Conservation (phyloP, 1,284 basidiomycete species). For the Malassezia sp. region DNA sequence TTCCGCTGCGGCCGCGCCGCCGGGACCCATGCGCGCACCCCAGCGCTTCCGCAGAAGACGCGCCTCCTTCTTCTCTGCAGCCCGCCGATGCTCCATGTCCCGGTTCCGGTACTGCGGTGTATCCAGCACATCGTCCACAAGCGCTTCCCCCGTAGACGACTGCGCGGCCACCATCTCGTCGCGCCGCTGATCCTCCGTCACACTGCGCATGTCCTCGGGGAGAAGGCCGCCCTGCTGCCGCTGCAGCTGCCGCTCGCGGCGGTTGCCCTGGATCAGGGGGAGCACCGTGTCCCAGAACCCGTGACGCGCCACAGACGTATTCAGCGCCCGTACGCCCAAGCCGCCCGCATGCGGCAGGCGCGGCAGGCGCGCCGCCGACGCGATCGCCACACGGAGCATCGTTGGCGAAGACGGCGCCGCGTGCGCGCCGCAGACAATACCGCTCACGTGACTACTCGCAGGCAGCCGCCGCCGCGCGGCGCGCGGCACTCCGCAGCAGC, state of each 20-base stretch:
- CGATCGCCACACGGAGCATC: constrained; percentile 9
- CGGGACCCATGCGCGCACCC: constrained; percentile 25
- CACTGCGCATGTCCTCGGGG: constrained; percentile 24
- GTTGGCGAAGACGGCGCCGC: neutral
- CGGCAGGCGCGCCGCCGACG: constrained; percentile 7
- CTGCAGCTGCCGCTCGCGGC: constrained; percentile 17
- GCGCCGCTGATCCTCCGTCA: constrained; percentile 22
- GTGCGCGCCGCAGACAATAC: too few relatives aligned
- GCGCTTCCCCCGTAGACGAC: constrained; percentile 30
- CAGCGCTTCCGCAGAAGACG: constrained; percentile 34
- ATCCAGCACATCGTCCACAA: constrained; percentile 29
- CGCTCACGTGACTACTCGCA: too few relatives aligned
- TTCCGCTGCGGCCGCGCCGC: constrained; percentile 48
- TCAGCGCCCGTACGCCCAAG: neutral
- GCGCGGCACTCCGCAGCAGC: too few relatives aligned
- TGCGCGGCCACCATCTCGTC: constrained; percentile 30
- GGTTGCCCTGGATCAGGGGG: constrained; percentile 16
- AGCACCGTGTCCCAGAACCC: constrained; percentile 16
- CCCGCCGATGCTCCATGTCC: constrained; percentile 18
- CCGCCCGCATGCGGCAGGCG: neutral
- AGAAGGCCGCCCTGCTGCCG: constrained; percentile 29
- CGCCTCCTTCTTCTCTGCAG: constrained; percentile 20
- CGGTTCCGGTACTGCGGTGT: constrained; percentile 21
- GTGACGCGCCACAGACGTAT: neutral
- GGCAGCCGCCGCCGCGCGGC: too few relatives aligned